Evolutionary conservation across 768 basidiomycete genomes (phyloP).

Genomic region (Collybia mongolica): DNA sequence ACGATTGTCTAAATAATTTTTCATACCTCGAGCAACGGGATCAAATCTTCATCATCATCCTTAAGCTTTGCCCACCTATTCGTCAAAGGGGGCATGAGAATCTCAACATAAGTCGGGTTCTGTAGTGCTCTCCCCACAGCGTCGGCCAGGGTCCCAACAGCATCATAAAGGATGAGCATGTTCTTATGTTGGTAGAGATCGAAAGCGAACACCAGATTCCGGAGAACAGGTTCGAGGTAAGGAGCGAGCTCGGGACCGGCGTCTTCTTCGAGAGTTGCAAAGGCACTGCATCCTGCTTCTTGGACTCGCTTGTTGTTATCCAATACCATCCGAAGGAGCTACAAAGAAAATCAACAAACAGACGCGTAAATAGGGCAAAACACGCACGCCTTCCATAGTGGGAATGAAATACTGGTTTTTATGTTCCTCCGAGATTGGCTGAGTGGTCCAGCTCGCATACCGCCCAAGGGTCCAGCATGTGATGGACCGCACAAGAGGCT

Average conservation of each 20-base stretch:
- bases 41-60: constrained; percentile 90
- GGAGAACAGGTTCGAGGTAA: constrained; percentile 91
- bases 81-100: constrained; percentile 94
- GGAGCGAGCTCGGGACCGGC: constrained; percentile 88
- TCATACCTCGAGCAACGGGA: constrained; percentile 91
- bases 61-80: constrained; percentile 86
- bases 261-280: constrained; percentile 98
- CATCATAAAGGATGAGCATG: constrained; percentile 96
- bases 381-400: constrained; percentile 91
- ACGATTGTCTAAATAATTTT: background rate
- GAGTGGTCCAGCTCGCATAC: constrained; percentile 97
- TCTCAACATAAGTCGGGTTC: constrained; percentile 86
- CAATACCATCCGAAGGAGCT: constrained; percentile 96
- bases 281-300: constrained; percentile 98
- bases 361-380: background rate
- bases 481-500: constrained; percentile 97
- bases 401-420: constrained; percentile 91
- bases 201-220: constrained; percentile 94
- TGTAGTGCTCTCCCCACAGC: constrained; percentile 89
- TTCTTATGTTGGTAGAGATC: constrained; percentile 99
- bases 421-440: constrained; percentile 81
- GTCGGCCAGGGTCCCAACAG: constrained; percentile 97
- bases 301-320: constrained; percentile 99
- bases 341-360: constrained; percentile 7
- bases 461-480: constrained; percentile 99